Conservation (phyloP, 352 stramenopile species). For the Phytophthora capsici region DNA sequence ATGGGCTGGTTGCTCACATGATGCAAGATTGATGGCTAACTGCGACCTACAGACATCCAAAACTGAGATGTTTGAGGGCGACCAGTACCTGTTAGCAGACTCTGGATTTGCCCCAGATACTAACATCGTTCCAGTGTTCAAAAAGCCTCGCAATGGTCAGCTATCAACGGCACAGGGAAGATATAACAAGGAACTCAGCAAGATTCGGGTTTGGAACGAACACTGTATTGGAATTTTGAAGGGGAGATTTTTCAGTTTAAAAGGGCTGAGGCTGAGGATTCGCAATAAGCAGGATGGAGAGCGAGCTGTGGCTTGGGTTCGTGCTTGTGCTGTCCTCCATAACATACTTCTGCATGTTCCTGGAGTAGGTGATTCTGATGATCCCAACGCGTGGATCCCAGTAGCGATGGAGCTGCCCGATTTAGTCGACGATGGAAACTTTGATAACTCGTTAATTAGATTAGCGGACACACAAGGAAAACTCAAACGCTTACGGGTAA, state of each 20-base stretch:
- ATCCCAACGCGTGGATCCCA: conserved; percentile 8
- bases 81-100: conserved; percentile 10
- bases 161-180: background rate
- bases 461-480: conserved; percentile 11
- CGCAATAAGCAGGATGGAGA: conserved; percentile 7
- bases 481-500: conserved; percentile 10
- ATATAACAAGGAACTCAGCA: conserved; percentile 15
- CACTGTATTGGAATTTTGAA: conserved; percentile 15
- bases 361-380: background rate
- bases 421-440: too few relatives aligned
- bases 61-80: conserved; percentile 19
- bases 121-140: conserved; percentile 5
- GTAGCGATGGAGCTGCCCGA: conserved; percentile 5
- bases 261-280: conserved; percentile 9
- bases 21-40: too few relatives aligned
- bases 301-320: conserved; percentile 10
- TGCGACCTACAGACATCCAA: too few relatives aligned
- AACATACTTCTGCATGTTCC: conserved; percentile 6
- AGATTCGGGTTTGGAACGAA: background rate
- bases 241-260: conserved; percentile 11
- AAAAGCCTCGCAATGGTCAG: background rate
- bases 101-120: conserved; percentile 9
- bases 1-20: too few relatives aligned
- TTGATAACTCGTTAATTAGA: conserved; percentile 2
- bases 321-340: conserved; percentile 11